Base-by-base conservation (phyloP, 208 protist species). In the Spongospora subterranea region DNA sequence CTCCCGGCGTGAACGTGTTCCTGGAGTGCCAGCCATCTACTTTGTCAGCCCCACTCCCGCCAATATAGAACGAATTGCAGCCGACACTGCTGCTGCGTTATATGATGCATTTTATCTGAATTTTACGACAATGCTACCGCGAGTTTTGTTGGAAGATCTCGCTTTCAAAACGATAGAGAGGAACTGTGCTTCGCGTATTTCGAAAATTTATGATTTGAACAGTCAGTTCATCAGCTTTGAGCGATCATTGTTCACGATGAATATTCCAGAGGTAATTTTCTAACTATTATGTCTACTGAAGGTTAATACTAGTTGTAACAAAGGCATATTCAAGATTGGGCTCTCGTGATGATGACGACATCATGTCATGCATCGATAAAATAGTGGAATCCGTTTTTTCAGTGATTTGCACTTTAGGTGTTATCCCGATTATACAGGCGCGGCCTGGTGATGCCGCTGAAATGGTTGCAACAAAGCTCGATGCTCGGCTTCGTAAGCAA, bases 1-100 rank as follows among this genome's bases (percentile, higher is more conserved):
- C 24, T 76, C 90, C 6, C 94, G 96, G 0, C 71, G 96, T 32
- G 94, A 97, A 90, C 89, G 90, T 11, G 94, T 97, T 41, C 91
- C 92, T 46, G 96, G 97, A 90, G 95, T 95, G 11, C 94, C 96
- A 0, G 96, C 96, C 0, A 93, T 97, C 45, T 97, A 97, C 93
- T 96, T 97, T 90, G 92, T 96, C 0, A 71, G 91, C 43, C 96
- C 96, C 54, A 97, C 96, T 1, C 6, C 39, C 35, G 82, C 94
- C 35, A 97, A 97, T 88, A 92, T 97, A 13, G 54, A 94, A 29
- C 54, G 92, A 39, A 96, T 97, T 39, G 91, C 13, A 1, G 64
- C 93, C 77, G 95, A 96, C 50, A 93, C 90, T 43, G 71, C 50
- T 20, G 76, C 77, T 20, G 43, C 91, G 0, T 66, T 96, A 43